These are phyloP conservation scores for Psilocybe sp. DNA, from an alignment of 768 basidiomycete genomes.

Conservation along the genomic window DNA sequence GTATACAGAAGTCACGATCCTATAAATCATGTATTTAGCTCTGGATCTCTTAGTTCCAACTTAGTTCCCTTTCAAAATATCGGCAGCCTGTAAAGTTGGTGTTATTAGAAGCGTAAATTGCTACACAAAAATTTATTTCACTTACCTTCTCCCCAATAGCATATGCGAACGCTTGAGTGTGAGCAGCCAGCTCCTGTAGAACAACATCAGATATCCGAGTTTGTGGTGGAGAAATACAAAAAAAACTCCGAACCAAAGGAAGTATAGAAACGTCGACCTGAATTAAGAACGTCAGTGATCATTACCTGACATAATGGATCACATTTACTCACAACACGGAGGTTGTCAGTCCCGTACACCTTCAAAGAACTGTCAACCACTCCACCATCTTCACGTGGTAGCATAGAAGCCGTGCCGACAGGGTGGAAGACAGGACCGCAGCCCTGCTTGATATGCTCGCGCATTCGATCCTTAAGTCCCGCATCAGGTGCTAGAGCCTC, in stretches of 20 bases:
- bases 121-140: no score
- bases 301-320: background rate
- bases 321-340: constrained; percentile 8
- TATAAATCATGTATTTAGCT: no score
- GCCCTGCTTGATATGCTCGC: constrained; percentile 1
- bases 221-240: no score
- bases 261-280: constrained; percentile 6
- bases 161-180: no score
- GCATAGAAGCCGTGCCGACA: constrained; percentile 12
- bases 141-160: no score
- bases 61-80: no score
- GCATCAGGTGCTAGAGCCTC: background rate
- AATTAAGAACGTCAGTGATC: background rate
- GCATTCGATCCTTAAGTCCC: background rate
- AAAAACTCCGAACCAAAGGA: background rate
- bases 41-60: no score
- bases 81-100: no score
- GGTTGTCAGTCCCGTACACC: constrained; percentile 9
- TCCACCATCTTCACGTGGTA: constrained; percentile 7
- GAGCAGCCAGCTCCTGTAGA: no score
- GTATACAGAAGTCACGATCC: no score
- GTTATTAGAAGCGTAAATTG: no score
- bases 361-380: constrained; percentile 8
- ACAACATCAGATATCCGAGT: no score
- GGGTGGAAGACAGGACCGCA: constrained; percentile 10